Evolutionary conservation across 768 basidiomycete genomes (phyloP), one percentile per base, ranked within the genome.

Genomic region (Boletales sp.): DNA sequence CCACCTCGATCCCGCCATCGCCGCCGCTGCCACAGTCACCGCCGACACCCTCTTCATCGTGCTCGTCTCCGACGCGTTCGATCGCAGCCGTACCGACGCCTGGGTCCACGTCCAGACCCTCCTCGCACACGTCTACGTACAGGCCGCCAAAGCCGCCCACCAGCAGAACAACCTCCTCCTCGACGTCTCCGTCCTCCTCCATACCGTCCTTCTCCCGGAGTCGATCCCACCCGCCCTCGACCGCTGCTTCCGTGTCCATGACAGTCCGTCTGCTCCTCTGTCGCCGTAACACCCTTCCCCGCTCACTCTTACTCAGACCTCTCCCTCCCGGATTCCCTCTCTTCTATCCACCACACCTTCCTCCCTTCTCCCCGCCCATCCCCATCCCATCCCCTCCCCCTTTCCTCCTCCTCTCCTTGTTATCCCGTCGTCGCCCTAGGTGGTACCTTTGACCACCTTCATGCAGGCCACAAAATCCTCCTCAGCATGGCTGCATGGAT

Each of bases 381-480:
- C 18, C 37, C 56, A 40, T n/a, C 53, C 14, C 34, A 43, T 4
- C 2, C 30, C 14, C 39, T 40, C 11, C 34, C 8, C 24, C 34
- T 42, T 27, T 50, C 46, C 36, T 1, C 39, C 3, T 42, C n/a
- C 17, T 44, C 54, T 1, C 54, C 71, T 6, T 43, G 55, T 12
- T 78, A 72, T 62, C 86, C 86, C 12, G 88, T 92, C 45, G 81
- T 86, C n/a, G 87, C 83, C 0, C 76, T 97, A 8, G 95, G 97
- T 7, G 97, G 97, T 0, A 98, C 97, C 0, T 98, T 98, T 68
- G 97, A 99, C 69, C 97, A 98, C 66, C 80, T 99, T 14, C 97
- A 99, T 64, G 83, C 93, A 4, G 97, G 95, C 0, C 97, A 99
- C 73, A 97, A 97, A 70, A 94, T 99, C 52, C 80, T 99, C 27